These are phyloP conservation scores for Tuber aestivum DNA, from an alignment of 495 filamentous ascomycete species.

Conservation along the genomic window DNA sequence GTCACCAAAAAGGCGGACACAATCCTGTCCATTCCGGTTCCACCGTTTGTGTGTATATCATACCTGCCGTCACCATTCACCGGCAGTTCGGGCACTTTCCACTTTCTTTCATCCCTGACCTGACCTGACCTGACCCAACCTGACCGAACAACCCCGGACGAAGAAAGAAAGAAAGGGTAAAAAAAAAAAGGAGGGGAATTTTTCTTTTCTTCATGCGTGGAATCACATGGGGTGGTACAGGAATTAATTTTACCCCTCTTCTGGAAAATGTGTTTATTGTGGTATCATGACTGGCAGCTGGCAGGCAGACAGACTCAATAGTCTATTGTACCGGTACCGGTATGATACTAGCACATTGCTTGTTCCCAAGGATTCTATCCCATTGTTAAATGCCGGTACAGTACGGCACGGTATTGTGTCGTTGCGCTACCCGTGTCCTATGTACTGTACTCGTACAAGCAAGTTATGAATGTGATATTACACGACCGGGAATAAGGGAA, in stretches of 20 bases:
- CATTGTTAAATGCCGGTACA: neutral
- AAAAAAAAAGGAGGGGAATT: neutral
- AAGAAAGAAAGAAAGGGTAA: neutral
- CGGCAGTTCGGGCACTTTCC: too few species aligned
- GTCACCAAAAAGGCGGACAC: neutral
- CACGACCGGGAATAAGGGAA: neutral
- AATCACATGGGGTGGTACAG: neutral
- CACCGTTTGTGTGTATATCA: too few species aligned
- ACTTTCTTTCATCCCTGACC: too few species aligned
- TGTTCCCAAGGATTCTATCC: neutral
- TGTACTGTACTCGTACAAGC: too few species aligned
- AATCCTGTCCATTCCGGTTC: too few species aligned
- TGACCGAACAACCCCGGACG: too few species aligned
- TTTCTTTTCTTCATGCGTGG: neutral
- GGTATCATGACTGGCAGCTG: too few species aligned
- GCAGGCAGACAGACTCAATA: too few species aligned
- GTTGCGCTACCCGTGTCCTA: neutral
- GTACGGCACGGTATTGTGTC: neutral
- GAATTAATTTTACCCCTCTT: neutral
- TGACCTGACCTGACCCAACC: too few species aligned
- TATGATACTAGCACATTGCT: too few species aligned
- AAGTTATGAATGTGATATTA: neutral
- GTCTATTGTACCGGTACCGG: too few species aligned
- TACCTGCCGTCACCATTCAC: neutral
- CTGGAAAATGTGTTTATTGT: neutral